These are phyloP conservation scores for Ascosphaera apis DNA, from an alignment of 2,329 filamentous ascomycete genomes.

Conservation along the genomic window DNA sequence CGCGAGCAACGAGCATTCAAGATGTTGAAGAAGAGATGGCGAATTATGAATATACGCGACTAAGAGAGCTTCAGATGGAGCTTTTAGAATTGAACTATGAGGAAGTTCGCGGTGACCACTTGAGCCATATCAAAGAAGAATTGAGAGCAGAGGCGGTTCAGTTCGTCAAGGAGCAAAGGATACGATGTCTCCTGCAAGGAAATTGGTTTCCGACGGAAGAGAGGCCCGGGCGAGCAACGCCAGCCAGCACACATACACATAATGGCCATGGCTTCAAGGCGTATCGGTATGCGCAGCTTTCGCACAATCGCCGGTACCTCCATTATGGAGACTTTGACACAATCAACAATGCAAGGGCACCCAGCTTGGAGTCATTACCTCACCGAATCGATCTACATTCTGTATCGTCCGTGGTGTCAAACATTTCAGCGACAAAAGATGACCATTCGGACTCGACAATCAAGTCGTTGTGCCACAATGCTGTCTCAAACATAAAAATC, in stretches of 20 bases:
- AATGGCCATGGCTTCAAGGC: conserved; percentile 21
- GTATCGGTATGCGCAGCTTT: conserved; percentile 72
- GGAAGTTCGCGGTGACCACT: conserved; percentile 77
- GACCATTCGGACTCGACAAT: conserved; percentile 25
- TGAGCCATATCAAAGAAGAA: conserved; percentile 76
- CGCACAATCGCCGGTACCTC: conserved; percentile 71
- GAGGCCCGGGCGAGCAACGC: conserved; percentile 2
- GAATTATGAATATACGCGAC: conserved; percentile 54
- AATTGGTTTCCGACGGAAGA: conserved; percentile 52
- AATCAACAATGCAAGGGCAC: conserved; percentile 35
- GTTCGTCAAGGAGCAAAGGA: conserved; percentile 91
- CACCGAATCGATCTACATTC: conserved; percentile 56
- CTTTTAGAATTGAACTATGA: conserved; percentile 78
- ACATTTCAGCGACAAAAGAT: conserved; percentile 47
- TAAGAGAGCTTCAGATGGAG: conserved; percentile 83
- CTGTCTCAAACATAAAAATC: conserved; percentile 54
- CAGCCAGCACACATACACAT: conserved; percentile 26
- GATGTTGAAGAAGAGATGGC: conserved; percentile 77
- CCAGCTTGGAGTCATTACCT: conserved; percentile 46
- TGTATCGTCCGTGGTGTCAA: conserved; percentile 84
- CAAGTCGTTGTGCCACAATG: conserved; percentile 17
- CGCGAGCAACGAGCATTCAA: conserved; percentile 58
- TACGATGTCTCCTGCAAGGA: conserved; percentile 68
- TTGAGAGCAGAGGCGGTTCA: conserved; percentile 76
- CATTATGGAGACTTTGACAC: conserved; percentile 71